phyloP scores from a whole-genome alignment of 805 yeast genomes.

The Starmerella lactis-condensi region DNA sequence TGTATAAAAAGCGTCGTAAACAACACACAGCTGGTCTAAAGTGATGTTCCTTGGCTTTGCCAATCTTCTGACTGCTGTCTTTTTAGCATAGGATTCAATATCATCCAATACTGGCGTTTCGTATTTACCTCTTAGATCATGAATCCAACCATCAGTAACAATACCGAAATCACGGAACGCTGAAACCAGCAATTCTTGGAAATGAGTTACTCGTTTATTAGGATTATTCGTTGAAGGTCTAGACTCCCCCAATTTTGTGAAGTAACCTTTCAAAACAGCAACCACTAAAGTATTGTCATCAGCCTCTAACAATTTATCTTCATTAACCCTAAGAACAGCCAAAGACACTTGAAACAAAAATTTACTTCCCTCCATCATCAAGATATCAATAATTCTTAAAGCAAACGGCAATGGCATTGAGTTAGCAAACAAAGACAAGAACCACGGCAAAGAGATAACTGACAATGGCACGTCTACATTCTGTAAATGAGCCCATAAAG shows the following conservation, averaged over 20 bases:
- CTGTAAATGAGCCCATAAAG: conserved; percentile 64
- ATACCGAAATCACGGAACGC: conserved; percentile 81
- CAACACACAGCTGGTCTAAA: conserved; percentile 40
- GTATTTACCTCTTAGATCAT: conserved; percentile 47
- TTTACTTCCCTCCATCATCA: conserved; percentile 75
- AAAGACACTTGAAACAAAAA: conserved; percentile 82
- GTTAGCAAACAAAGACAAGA: conserved; percentile 68
- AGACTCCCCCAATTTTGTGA: conserved; percentile 47
- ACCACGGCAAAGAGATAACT: conserved; percentile 92
- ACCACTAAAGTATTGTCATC: conserved; percentile 89
- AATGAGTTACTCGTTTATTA: conserved; percentile 52
- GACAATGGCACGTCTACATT: conserved; percentile 75
- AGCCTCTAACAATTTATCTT: conserved; percentile 58
- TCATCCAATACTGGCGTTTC: conserved; percentile 66
- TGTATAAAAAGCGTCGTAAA: conserved; percentile 71
- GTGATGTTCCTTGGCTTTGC: conserved; percentile 51
- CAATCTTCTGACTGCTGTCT: conserved; percentile 75
- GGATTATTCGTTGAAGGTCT: conserved; percentile 59
- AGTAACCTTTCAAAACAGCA: conserved; percentile 66
- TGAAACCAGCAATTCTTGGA: conserved; percentile 76
- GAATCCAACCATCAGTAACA: conserved; percentile 56
- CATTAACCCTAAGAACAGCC: conserved; percentile 76
- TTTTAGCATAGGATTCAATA: conserved; percentile 74
- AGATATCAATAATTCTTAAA: conserved; percentile 73
- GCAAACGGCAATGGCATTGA: conserved; percentile 93